Percentiles rank a stretch among this genome's conserved stretches.
phyloP scores from a whole-genome alignment of 2,329 filamentous ascomycete genomes.

The Dactylellina drechsleri region DNA sequence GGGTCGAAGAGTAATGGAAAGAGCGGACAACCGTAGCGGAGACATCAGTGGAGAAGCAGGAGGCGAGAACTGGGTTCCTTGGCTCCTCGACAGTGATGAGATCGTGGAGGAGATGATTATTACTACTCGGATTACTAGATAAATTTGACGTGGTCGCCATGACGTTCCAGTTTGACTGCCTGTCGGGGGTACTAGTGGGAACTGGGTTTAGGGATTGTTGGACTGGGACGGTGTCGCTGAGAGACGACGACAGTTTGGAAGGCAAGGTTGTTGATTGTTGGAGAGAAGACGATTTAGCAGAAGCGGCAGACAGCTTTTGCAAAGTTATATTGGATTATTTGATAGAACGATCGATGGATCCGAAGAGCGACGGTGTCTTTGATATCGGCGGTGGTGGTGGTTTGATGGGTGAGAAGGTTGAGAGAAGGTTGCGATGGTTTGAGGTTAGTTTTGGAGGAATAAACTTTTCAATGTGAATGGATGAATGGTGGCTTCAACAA shows the following conservation, averaged over 20 bases:
- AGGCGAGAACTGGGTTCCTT: constrained; percentile 82
- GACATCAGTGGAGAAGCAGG: constrained; percentile 84
- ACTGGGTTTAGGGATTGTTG: constrained; percentile 38
- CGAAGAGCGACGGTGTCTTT: neutral
- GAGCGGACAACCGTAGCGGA: constrained; percentile 76
- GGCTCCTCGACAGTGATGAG: constrained; percentile 66
- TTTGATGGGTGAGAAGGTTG: constrained; percentile 2
- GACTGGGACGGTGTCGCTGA: constrained; percentile 50
- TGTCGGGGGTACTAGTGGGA: constrained; percentile 48
- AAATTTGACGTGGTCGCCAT: constrained; percentile 71
- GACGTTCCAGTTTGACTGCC: constrained; percentile 53
- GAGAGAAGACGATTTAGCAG: neutral
- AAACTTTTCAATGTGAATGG: neutral
- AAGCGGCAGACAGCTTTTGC: constrained; percentile 9
- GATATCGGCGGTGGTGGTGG: constrained; percentile 5
- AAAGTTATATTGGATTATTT: neutral
- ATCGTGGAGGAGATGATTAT: constrained; percentile 68
- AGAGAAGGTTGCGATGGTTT: constrained; percentile 43
- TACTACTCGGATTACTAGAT: constrained; percentile 76
- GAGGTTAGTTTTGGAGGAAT: constrained; percentile 20
- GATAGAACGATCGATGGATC: constrained; percentile 6
- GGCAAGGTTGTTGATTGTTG: neutral
- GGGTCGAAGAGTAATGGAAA: constrained; percentile 95
- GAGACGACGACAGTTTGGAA: constrained; percentile 35
- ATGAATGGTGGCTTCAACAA: constrained; percentile 3